These are phyloP conservation scores for Croton setiger DNA, from an alignment of 441 rosid species.

Conservation along the genomic window DNA sequence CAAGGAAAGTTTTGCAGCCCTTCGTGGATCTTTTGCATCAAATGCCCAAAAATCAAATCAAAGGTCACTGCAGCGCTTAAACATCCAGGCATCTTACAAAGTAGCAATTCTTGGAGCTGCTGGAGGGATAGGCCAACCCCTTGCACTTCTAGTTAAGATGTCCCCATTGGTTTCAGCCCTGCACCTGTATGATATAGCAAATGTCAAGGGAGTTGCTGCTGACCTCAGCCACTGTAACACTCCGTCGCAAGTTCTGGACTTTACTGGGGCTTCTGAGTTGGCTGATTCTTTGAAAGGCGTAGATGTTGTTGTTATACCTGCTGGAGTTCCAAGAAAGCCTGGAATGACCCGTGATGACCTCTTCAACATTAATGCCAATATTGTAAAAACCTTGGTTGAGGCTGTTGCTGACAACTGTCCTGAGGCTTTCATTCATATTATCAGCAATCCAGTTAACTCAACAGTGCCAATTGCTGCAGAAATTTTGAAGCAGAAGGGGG, in stretches of 20 bases:
- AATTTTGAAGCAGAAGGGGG: constrained; percentile 82
- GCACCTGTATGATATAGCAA: constrained; percentile 89
- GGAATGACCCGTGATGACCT: constrained; percentile 99
- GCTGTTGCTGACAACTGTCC: constrained; percentile 97
- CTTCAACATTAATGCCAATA: constrained; percentile 87
- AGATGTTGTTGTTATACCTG: constrained; percentile 89
- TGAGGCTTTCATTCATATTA: constrained; percentile 82
- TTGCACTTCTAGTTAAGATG: constrained; percentile 87
- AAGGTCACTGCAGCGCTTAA: constrained; percentile 36
- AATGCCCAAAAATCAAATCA: constrained; percentile 40
- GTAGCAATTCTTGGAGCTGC: constrained; percentile 96
- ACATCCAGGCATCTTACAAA: constrained; percentile 74
- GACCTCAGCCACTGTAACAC: constrained; percentile 98
- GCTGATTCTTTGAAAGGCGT: constrained; percentile 69
- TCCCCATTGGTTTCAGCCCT: constrained; percentile 81
- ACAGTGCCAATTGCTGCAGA: constrained; percentile 96
- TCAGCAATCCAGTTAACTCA: constrained; percentile 98
- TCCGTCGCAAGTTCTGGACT: constrained; percentile 81
- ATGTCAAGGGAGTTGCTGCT: constrained; percentile 97
- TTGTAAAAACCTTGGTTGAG: constrained; percentile 70
- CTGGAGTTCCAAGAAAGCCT: constrained; percentile 98
- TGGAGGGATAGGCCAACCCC: constrained; percentile 97
- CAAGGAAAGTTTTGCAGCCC: constrained; percentile 51
- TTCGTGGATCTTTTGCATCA: constrained; percentile 35
- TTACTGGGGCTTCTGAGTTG: constrained; percentile 79